phyloP scores from a whole-genome alignment of 192 early-diverging fungal genomes.

The Rhizophagus clarus region DNA sequence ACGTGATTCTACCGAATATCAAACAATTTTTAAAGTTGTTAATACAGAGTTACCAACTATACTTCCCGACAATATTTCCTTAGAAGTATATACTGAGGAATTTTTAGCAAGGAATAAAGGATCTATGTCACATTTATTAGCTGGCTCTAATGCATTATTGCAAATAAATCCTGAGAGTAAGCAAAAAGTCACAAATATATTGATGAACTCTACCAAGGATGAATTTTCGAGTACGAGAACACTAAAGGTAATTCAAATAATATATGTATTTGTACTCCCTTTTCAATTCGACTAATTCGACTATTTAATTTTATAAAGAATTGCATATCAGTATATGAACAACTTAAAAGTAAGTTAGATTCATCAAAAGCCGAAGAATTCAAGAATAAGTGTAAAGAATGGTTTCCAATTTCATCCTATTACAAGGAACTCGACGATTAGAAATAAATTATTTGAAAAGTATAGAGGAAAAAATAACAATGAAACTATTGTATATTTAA shows the following conservation, averaged over 20 bases:
- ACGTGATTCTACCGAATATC: neutral
- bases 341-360: neutral
- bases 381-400: constrained; percentile 27
- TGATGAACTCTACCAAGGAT: constrained; percentile 10
- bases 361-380: constrained; percentile 31
- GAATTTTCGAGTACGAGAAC: constrained; percentile 24
- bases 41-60: neutral
- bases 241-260: constrained; percentile 8
- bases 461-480: neutral
- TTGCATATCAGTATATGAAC: constrained; percentile 23
- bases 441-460: neutral
- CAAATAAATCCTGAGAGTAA: constrained; percentile 18
- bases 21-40: constrained; percentile 23
- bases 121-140: constrained; percentile 29
- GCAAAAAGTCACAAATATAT: constrained; percentile 22
- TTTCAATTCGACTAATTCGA: neutral
- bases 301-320: constrained; percentile 1
- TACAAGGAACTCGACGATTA: neutral
- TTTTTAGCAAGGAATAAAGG: constrained; percentile 26
- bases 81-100: constrained; percentile 10
- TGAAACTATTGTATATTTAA: neutral
- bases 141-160: constrained; percentile 21
- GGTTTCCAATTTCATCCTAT: constrained; percentile 27
- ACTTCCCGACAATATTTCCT: constrained; percentile 9
- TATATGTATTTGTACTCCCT: neutral